These are phyloP conservation scores for Podospora pseudoanserina DNA, from an alignment of 495 filamentous ascomycete species.

Conservation along the genomic window DNA sequence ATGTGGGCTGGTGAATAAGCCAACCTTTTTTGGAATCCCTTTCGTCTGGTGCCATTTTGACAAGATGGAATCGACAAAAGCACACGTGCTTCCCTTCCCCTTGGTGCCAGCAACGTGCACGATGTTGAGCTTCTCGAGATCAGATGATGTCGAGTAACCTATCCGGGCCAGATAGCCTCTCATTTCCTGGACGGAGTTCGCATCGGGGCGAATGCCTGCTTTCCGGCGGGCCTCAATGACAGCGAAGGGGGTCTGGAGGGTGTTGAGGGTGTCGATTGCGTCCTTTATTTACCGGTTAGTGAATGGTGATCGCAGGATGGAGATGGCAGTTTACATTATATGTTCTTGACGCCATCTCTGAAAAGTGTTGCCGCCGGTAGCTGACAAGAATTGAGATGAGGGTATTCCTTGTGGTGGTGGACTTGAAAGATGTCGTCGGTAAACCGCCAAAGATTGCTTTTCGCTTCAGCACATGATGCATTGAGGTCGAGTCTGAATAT, in stretches of 20 bases:
- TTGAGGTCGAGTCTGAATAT: slow-evolving; percentile 10
- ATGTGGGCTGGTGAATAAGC: slow-evolving; percentile 86
- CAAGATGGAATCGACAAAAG: slow-evolving; percentile 59
- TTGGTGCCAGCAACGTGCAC: slow-evolving; percentile 90
- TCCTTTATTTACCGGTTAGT: slow-evolving; percentile 45
- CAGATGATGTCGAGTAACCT: slow-evolving; percentile 64
- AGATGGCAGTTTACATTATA: slow-evolving; percentile 23
- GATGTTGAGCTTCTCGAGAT: slow-evolving; percentile 70
- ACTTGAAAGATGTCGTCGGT: slow-evolving; percentile 11
- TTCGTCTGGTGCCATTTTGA: slow-evolving; percentile 35
- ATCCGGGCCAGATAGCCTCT: slow-evolving; percentile 69
- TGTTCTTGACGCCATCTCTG: slow-evolving; percentile 20
- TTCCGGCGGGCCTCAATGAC: slow-evolving; percentile 71
- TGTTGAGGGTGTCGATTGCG: slow-evolving; percentile 83
- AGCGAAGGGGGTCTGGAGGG: slow-evolving; percentile 80
- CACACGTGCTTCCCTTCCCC: slow-evolving; percentile 81
- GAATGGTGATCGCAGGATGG: neutral
- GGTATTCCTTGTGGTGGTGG: neutral
- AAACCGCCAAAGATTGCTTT: neutral
- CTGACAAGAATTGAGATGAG: slow-evolving; percentile 5
- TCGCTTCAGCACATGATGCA: slow-evolving; percentile 23
- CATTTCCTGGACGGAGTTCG: slow-evolving; percentile 69
- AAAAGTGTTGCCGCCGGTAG: neutral
- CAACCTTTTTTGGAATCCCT: slow-evolving; percentile 53
- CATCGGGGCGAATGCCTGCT: slow-evolving; percentile 64